Base-by-base conservation (phyloP, 495 filamentous ascomycete genomes). In the Pseudomonodictys pantanalensis region DNA sequence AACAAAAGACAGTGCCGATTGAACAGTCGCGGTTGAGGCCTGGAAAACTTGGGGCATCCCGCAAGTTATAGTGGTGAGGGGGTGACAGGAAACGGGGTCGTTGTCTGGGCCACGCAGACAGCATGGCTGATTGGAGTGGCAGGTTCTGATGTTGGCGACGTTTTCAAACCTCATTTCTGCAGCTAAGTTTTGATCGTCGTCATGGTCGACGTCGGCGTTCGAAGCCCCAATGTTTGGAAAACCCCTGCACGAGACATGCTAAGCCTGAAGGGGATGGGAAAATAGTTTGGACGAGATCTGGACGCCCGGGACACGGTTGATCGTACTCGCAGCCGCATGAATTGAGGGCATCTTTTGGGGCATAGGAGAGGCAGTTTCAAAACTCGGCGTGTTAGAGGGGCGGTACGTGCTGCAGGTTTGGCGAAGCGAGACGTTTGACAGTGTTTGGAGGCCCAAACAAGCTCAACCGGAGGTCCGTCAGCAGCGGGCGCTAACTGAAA, bases 101-200 rank as follows among this genome's bases (percentile, higher is more conserved):
- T 51, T 62, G n/a, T 48, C 18, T 29, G 54, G 54, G 24, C 25
- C 62, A 49, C 39, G 35, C 35, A 18, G 41, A 44, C 22, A 55
- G 62, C 58, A 69, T 58, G 50, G 58, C 30, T 61, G 54, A 69
- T 69, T 67, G 56, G 61, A 67, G 67, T 65, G 65, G 64, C 65
- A 60, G 48, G 45, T 59, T 9, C 30, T 62, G 33, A 56, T 62
- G 61, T 51, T 51, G 44, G 42, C 32, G 43, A 43, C 58, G 65
- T 69, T 69, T 69, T 66, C 60, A 69, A 69, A 68, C 65, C 61
- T 56, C 42, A 50, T 35, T 60, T 54, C 58, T 65, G 58, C 67
- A 64, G 20, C 51, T 53, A 62, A 65, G 56, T 61, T 64, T 61
- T 61, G 62, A 66, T 62, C 58, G 62, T 66, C 66, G 54, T 35